Base-by-base conservation (phyloP, 305 asterid species). In the Petunia hybrid region DNA sequence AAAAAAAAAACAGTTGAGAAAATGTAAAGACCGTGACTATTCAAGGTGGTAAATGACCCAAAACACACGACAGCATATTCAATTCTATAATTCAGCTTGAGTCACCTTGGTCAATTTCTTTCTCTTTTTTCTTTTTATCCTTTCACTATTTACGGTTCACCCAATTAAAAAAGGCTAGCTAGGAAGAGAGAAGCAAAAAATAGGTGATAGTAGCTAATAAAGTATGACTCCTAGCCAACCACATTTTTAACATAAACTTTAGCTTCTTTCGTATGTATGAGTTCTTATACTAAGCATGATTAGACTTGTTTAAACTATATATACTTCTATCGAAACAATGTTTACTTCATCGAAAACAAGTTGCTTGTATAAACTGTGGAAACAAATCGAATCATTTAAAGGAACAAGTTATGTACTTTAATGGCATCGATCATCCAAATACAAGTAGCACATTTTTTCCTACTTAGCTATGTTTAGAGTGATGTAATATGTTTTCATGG, bases 261-360 rank as follows among this genome's bases (percentile, higher is more conserved):
- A 8, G 55, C 55, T 48, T 48, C 8, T 48, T 12, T 48, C 10
- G 31, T 22, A 22, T 22, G 31, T 22, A 22, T 22, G 31, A 22
- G 0, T 22, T 22, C 55, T 48, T 48, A 12, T 6, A 48, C 55
- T 6, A 16, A 5, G 64, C 8, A 16, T n/a, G 35, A 59, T 16
- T 56, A 8, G 10, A 0, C 76, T 9, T 16, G 42, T 41, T 63
- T 9, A 36, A 45, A 3, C 42, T 67, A 67, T 7, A 9, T 53
- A 46, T 46, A 46, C 5, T 4, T 45, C 5, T 45, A 59, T 16
- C 38, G 38, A 59, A 57, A 60, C 38, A 60, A n/a, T 42, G 56
- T 68, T 43, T 68, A 68, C 76, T 42, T 68, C 76, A n/a, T 31
- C 36, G n/a, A 67, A 68, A 36, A 16, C 53, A 43, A 43, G 53